These are phyloP conservation scores for Cryptosporidium viatorum DNA, from an alignment of 169 alveolate genomes.

Conservation along the genomic window DNA sequence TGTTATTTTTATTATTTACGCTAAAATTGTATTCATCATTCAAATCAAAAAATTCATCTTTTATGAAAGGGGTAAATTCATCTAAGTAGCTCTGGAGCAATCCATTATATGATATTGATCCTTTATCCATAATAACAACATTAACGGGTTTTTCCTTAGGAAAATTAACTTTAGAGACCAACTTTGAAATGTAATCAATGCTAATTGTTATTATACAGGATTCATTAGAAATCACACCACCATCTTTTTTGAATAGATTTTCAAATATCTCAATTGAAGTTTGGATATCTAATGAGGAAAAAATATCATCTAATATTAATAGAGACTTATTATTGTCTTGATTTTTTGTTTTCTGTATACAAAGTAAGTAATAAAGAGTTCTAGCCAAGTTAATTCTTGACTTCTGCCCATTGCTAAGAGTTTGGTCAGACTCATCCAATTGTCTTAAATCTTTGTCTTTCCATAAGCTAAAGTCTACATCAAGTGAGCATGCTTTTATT, in stretches of 20 bases:
- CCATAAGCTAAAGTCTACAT: slow-evolving; percentile 22
- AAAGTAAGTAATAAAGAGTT: slow-evolving; percentile 12
- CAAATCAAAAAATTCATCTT: not conserved
- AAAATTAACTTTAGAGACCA: not conserved
- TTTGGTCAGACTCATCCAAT: slow-evolving; percentile 52
- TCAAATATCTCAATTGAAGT: slow-evolving; percentile 37
- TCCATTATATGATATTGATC: not conserved
- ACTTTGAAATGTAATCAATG: not conserved
- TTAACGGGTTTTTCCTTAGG: not conserved
- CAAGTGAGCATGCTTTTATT: slow-evolving; percentile 32
- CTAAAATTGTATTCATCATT: not conserved
- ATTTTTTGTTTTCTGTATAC: not conserved
- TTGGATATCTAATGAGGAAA: slow-evolving; percentile 3
- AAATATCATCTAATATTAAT: slow-evolving; percentile 45
- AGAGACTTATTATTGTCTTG: not conserved
- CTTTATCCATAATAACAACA: slow-evolving; percentile 14
- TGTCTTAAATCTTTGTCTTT: slow-evolving; percentile 21
- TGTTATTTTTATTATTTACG: not conserved
- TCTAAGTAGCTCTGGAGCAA: not conserved
- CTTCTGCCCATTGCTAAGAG: slow-evolving; percentile 53
- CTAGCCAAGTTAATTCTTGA: slow-evolving; percentile 59
- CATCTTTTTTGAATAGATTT: slow-evolving; percentile 11
- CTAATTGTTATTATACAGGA: slow-evolving; percentile 19
- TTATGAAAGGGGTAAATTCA: not conserved
- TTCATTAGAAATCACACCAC: not conserved